phyloP scores from a whole-genome alignment of 257 asterid genomes.

The Primulina eburnea region DNA sequence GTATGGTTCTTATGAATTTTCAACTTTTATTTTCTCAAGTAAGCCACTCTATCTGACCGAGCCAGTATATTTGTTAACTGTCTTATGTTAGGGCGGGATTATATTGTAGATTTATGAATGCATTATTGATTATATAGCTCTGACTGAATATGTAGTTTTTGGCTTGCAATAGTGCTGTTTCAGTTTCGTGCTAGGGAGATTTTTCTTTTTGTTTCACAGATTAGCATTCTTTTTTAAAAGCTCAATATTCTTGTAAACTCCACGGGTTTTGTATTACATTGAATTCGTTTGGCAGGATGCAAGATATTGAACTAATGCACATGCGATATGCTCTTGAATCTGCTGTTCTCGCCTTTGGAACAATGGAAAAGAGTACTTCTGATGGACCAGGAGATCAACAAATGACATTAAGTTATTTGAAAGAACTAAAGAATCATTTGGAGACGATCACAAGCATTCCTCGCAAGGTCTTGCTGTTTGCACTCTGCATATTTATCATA shows the following conservation, averaged over 20 bases:
- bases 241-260: constrained; percentile 5
- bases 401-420: constrained; percentile 46
- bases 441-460: constrained; percentile 70
- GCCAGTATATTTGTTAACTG: constrained; percentile 21
- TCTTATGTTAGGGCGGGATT: constrained; percentile 4
- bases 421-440: constrained; percentile 80
- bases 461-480: constrained; percentile 67
- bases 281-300: constrained; percentile 62
- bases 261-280: constrained; percentile 21
- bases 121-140: neutral
- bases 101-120: constrained; percentile 12
- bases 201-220: constrained; percentile 13
- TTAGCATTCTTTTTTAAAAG: constrained; percentile 6
- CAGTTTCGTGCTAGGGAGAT: constrained; percentile 15
- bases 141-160: constrained; percentile 6
- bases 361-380: constrained; percentile 62
- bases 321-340: constrained; percentile 97
- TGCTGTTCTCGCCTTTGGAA: constrained; percentile 79
- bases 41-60: constrained; percentile 12
- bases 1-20: constrained; percentile 3
- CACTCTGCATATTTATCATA: constrained; percentile 25
- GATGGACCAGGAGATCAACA: constrained; percentile 52
- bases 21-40: constrained; percentile 14
- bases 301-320: constrained; percentile 94
- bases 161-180: constrained; percentile 20